phyloP scores from a whole-genome alignment of 2,329 filamentous ascomycete genomes.

The Pseudonectria buxi region DNA sequence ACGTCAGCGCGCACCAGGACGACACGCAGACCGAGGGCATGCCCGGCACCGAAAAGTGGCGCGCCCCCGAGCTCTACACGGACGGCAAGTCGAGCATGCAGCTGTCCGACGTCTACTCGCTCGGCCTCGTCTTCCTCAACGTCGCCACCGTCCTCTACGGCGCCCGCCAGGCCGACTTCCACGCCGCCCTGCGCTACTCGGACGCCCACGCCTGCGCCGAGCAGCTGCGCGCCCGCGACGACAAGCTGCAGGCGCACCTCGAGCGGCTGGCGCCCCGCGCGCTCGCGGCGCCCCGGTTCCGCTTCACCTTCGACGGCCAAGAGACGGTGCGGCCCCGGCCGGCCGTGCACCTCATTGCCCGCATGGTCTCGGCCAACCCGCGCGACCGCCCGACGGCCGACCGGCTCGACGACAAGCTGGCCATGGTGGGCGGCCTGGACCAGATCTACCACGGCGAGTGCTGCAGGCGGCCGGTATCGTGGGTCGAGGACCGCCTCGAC shows the following conservation, averaged over 20 bases:
- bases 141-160: slow-evolving; percentile 39
- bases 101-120: slow-evolving; percentile 41
- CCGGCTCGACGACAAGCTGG: slow-evolving; percentile 34
- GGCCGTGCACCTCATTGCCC: slow-evolving; percentile 29
- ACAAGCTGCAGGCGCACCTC: slow-evolving; percentile 29
- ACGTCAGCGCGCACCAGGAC: slow-evolving; percentile 38
- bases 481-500: slow-evolving; percentile 32
- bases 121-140: slow-evolving; percentile 40
- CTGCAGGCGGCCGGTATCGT: slow-evolving; percentile 34
- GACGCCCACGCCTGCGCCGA: slow-evolving; percentile 21
- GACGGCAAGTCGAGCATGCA: slow-evolving; percentile 36
- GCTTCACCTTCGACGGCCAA: slow-evolving; percentile 30
- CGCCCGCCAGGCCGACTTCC: slow-evolving; percentile 31
- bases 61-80: slow-evolving; percentile 37
- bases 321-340: slow-evolving; percentile 36
- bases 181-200: slow-evolving; percentile 29
- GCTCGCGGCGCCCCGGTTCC: slow-evolving; percentile 28
- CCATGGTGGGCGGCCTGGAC: slow-evolving; percentile 39
- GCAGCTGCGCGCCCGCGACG: slow-evolving; percentile 26
- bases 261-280: slow-evolving; percentile 29
- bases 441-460: slow-evolving; percentile 41
- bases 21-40: slow-evolving; percentile 34
- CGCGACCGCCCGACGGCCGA: slow-evolving; percentile 27
- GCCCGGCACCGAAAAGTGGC: slow-evolving; percentile 38
- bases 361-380: slow-evolving; percentile 29